Evolutionary conservation across 805 yeast species (phyloP).

Genomic region (Suhomyces xylopsoci): DNA sequence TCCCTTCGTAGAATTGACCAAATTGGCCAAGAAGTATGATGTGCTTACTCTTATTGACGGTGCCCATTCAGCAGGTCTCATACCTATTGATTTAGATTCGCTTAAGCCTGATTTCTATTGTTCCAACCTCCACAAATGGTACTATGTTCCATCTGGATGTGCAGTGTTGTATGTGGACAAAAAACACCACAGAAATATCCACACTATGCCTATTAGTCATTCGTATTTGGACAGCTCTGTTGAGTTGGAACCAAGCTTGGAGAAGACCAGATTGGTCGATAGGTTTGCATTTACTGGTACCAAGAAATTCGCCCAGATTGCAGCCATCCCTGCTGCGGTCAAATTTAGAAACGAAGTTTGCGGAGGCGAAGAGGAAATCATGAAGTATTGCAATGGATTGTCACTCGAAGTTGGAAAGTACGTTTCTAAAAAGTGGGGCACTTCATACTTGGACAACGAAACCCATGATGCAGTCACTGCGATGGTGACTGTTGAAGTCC

Average conservation of each 20-base stretch:
- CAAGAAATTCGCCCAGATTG: conserved; percentile 40
- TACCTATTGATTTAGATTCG: conserved; percentile 40
- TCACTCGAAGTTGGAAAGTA: conserved; percentile 42
- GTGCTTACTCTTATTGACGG: conserved; percentile 65
- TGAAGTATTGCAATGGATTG: conserved; percentile 44
- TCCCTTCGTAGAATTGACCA: conserved; percentile 52
- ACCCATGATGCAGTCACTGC: conserved; percentile 35
- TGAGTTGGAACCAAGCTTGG: conserved; percentile 17
- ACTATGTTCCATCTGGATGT: conserved; percentile 53
- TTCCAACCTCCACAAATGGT: conserved; percentile 72
- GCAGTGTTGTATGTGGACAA: conserved; percentile 58
- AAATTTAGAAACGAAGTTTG: conserved; percentile 51
- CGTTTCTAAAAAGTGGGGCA: conserved; percentile 40
- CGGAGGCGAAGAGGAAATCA: conserved; percentile 58
- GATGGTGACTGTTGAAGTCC: conserved; percentile 44
- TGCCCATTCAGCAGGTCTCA: conserved; percentile 64
- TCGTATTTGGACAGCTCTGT: conserved; percentile 36
- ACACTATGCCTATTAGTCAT: conserved; percentile 59
- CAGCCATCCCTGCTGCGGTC: conserved; percentile 47
- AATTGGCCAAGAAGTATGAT: conserved; percentile 43
- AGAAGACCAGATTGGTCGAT: conserved; percentile 31
- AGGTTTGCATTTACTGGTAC: conserved; percentile 55
- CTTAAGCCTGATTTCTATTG: conserved; percentile 58
- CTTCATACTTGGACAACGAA: conserved; percentile 33
- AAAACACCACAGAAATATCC: conserved; percentile 47